Base-by-base conservation (phyloP, 2,329 filamentous ascomycete genomes). In the Neospermospora avenae region DNA sequence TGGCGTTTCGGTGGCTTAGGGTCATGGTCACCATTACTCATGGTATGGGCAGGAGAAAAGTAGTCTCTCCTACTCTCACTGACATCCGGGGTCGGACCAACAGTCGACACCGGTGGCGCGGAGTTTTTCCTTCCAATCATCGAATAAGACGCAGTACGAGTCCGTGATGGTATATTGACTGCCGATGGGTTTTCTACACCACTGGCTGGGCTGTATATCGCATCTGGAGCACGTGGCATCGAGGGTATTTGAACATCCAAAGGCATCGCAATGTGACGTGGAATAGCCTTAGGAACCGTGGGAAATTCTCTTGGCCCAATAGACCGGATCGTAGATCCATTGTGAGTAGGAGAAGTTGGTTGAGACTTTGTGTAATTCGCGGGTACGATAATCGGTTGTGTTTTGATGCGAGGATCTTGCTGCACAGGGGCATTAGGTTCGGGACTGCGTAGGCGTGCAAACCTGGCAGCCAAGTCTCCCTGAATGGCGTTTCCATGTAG, bases 401-500 rank as follows among this genome's bases (percentile, higher is more conserved):
- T 83, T 57, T 76, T 76, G 53, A 82, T 82, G 45, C 81, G 79
- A 22, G 80, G 80, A 61, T 84, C 82, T 61, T 84, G 63, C 16
- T 57, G 81, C 1, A 74, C 74, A 14, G 74, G 73, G 61, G 75
- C 71, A 11, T 75, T 71, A 7, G 77, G 16, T 14, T 68, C 60
- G 42, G 64, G 53, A 35, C 58, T 77, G 51, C 84, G 77, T 37
- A 87, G 75, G 49, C 82, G 82, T 42, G 82, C 80, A 69, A 88
- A 87, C 42, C 85, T 78, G 56, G 80, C 75, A 14, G 76, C 74
- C 51, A 87, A 74, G 63, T 87, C 85, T 55, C 78, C 75, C 4
- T 75, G 74, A 16, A 87, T 71, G 4, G 80, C 77, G 44, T 86
- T 85, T 1, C 87, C 86, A 67, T 87, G 85, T 2, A 91, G 77